Evolutionary conservation across 176 grass and related monocot genomes (phyloP).

Genomic region (Coix lacrymajobi): DNA sequence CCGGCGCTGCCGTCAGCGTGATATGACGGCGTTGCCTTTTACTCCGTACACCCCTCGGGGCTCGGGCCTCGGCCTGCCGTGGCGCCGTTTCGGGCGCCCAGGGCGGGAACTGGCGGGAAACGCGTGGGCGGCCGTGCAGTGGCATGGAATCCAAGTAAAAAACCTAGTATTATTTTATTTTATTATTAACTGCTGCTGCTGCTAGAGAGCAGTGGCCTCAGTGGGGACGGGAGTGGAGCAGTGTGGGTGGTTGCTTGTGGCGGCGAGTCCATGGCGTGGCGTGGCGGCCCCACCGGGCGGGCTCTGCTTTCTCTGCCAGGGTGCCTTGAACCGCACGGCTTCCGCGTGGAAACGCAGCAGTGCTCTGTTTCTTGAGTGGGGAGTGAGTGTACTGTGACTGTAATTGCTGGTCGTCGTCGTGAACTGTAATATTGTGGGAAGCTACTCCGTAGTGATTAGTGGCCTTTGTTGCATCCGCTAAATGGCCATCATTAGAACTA

Average conservation of each 20-base stretch:
- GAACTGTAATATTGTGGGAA: background rate
- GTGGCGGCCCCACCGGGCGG: background rate
- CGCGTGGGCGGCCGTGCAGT: background rate
- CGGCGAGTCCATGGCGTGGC: background rate
- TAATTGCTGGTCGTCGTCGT: background rate
- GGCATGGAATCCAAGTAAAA: background rate
- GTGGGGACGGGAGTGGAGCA: background rate
- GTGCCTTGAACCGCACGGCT: conserved; percentile 36
- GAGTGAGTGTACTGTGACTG: background rate
- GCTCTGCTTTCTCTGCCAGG: conserved; percentile 13
- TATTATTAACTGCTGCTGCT: background rate
- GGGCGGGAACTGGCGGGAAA: conserved; percentile 17
- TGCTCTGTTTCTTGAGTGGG: background rate
- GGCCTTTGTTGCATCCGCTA: no score
- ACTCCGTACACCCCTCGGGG: background rate
- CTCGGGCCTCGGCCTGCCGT: background rate
- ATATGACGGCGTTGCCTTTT: background rate
- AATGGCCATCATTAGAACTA: no score
- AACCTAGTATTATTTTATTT: conserved; percentile 25
- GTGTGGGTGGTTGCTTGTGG: background rate
- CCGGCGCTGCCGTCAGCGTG: conserved; percentile 41
- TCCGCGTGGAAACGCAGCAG: background rate
- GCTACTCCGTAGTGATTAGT: background rate
- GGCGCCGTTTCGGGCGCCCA: conserved; percentile 1
- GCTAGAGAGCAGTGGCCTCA: background rate